A percentile compares a stretch with the other conserved stretches of the same genome.
phyloP scores from a whole-genome alignment of 2,329 filamentous ascomycete genomes.

The Talaromyces atroroseus region DNA sequence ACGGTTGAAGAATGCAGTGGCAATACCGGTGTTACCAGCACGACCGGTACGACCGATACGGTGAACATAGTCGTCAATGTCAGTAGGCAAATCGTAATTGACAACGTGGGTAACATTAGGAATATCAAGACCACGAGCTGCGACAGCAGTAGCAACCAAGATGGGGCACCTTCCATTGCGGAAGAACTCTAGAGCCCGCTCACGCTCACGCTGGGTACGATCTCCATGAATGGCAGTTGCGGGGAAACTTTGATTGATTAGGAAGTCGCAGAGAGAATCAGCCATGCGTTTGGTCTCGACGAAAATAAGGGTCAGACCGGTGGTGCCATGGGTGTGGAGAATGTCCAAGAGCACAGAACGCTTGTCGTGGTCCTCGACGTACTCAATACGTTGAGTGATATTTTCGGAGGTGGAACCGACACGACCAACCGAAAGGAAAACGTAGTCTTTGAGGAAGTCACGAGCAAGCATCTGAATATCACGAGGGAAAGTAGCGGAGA shows the following conservation, averaged over 20 bases:
- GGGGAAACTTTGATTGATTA: constrained; percentile 97
- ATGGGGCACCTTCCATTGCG: constrained; percentile 92
- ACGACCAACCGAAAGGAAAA: constrained; percentile 97
- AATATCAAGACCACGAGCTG: constrained; percentile 86
- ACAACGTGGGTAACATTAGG: constrained; percentile 95
- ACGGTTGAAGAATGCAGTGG: constrained; percentile 99
- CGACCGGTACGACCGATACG: constrained; percentile 99
- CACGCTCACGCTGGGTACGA: constrained; percentile 96
- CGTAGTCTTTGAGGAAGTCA: constrained; percentile 98
- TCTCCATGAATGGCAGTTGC: constrained; percentile 98
- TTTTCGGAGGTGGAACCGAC: constrained; percentile 99
- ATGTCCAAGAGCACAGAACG: constrained; percentile 96
- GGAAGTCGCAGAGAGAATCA: constrained; percentile 92
- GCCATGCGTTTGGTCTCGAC: constrained; percentile 99
- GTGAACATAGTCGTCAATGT: constrained; percentile 98
- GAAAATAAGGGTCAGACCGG: constrained; percentile 89
- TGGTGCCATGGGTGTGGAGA: constrained; percentile 79
- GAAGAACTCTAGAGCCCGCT: constrained; percentile 96
- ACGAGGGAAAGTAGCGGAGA: constrained; percentile 97
- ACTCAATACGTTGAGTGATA: constrained; percentile 98
- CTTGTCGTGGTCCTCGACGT: constrained; percentile 95
- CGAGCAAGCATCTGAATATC: constrained; percentile 99
- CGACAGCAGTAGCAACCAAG: constrained; percentile 92
- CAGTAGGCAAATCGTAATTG: constrained; percentile 98
- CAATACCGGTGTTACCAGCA: constrained; percentile 97